phyloP scores from a whole-genome alignment of 139 green algal species.

The Diplosphaera chodatii region DNA sequence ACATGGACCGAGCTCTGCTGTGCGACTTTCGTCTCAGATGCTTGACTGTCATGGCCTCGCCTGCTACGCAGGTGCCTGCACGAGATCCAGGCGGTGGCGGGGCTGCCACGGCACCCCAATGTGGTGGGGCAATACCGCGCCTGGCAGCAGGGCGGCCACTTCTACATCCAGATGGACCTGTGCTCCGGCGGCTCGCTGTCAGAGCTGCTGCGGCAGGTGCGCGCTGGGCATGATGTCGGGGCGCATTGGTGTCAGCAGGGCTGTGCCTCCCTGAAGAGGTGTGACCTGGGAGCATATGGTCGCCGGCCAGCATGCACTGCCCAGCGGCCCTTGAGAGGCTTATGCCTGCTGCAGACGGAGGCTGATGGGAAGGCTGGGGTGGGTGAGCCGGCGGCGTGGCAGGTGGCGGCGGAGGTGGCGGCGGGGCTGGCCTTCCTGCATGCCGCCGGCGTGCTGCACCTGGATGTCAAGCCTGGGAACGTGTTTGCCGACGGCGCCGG shows the following conservation, averaged over 20 bases:
- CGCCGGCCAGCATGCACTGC: too few relatives aligned
- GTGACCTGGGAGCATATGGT: too few relatives aligned
- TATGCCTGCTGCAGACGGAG: too few relatives aligned
- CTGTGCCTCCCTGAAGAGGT: too few relatives aligned
- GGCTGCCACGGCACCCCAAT: slow-evolving; percentile 57
- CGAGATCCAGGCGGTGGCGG: slow-evolving; percentile 60
- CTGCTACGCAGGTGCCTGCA: slow-evolving; percentile 31
- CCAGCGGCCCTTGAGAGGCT: too few relatives aligned
- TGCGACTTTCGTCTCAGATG: too few relatives aligned
- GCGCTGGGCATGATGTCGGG: too few relatives aligned
- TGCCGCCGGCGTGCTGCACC: slow-evolving; percentile 56
- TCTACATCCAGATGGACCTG: slow-evolving; percentile 69
- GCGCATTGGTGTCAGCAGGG: too few relatives aligned
- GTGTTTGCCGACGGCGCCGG: slow-evolving; percentile 19
- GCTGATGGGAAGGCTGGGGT: too few relatives aligned
- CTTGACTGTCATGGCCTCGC: too few relatives aligned
- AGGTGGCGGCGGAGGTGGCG: slow-evolving; percentile 26
- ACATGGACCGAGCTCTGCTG: too few relatives aligned
- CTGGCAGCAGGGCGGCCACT: slow-evolving; percentile 74
- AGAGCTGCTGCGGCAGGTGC: slow-evolving; percentile 14
- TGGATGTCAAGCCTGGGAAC: slow-evolving; percentile 86
- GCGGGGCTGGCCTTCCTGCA: slow-evolving; percentile 65
- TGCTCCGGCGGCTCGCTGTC: slow-evolving; percentile 43
- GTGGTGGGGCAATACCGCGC: slow-evolving; percentile 65
- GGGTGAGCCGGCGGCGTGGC: too few relatives aligned